A percentile compares a stretch with the other conserved stretches of the same genome.
phyloP scores from a whole-genome alignment of 2,329 filamentous ascomycete species.

The Fusarium haematococcum region DNA sequence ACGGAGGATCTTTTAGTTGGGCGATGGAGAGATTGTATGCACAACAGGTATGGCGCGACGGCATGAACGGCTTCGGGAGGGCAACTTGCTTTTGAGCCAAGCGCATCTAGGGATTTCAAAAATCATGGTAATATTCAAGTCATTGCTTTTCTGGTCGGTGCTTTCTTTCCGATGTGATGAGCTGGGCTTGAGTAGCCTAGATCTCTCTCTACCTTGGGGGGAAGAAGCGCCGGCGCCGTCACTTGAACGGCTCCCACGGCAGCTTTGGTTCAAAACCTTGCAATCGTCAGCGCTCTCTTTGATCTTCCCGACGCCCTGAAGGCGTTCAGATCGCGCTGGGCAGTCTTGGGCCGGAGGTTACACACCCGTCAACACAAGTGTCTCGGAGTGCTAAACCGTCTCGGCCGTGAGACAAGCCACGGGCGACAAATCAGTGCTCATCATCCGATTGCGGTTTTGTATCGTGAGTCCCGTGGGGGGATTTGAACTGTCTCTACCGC shows the following conservation, averaged over 20 bases:
- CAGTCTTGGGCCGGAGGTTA: constrained; percentile 30
- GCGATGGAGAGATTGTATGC: constrained; percentile 13
- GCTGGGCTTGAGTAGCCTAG: neutral
- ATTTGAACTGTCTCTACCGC: constrained; percentile 1
- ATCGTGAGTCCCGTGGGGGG: neutral
- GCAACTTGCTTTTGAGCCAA: constrained; percentile 13
- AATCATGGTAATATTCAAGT: constrained; percentile 27
- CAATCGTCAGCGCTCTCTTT: constrained; percentile 64
- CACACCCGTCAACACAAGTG: constrained; percentile 1
- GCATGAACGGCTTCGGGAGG: constrained; percentile 13
- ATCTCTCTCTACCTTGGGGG: neutral
- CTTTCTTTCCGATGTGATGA: neutral
- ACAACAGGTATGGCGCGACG: constrained; percentile 15
- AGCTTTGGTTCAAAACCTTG: neutral
- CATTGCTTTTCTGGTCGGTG: constrained; percentile 19
- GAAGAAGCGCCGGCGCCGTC: neutral
- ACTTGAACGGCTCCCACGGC: constrained; percentile 19
- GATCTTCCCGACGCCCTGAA: constrained; percentile 59
- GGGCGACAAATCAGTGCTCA: constrained; percentile 55
- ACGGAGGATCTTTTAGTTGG: neutral
- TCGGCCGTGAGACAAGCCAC: constrained; percentile 16
- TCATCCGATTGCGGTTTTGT: constrained; percentile 57
- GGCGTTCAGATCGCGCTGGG: constrained; percentile 54
- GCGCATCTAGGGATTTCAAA: constrained; percentile 19
- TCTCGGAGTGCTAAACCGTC: constrained; percentile 45